Percentiles rank a stretch among this genome's conserved stretches.
Evolutionary conservation across 768 basidiomycete genomes (phyloP).

Genomic region (Termitomyces sp.): DNA sequence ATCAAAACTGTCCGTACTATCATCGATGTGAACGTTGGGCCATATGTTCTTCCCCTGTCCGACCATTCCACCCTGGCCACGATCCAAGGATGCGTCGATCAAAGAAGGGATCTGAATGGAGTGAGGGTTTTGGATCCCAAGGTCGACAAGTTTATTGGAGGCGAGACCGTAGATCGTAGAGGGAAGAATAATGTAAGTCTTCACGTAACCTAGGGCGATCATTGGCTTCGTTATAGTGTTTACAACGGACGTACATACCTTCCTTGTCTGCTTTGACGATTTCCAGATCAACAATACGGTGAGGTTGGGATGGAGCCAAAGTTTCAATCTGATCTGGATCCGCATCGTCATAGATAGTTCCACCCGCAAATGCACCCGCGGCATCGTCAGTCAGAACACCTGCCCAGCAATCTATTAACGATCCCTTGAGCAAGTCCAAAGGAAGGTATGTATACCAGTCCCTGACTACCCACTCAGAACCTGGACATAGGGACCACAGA

Average conservation of each 20-base stretch:
- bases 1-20: constrained; percentile 30
- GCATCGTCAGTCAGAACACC: constrained; percentile 42
- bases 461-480: constrained; percentile 35
- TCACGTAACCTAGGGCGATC: constrained; percentile 37
- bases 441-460: constrained; percentile 28
- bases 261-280: constrained; percentile 43
- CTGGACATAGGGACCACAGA: not conserved
- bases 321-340: constrained; percentile 42
- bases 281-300: constrained; percentile 45
- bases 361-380: constrained; percentile 30
- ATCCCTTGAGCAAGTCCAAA: not conserved
- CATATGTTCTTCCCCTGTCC: constrained; percentile 56
- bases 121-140: constrained; percentile 46
- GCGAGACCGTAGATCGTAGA: constrained; percentile 59
- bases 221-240: not conserved
- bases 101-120: constrained; percentile 49
- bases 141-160: constrained; percentile 38
- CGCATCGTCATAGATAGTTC: constrained; percentile 43
- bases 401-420: constrained; percentile 4
- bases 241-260: constrained; percentile 23
- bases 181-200: constrained; percentile 46
- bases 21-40: constrained; percentile 51
- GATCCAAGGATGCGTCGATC: constrained; percentile 37
- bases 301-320: constrained; percentile 38
- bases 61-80: constrained; percentile 49